Evolutionary conservation across 2,329 filamentous ascomycete genomes (phyloP), one percentile per base, ranked within the genome.

Genomic region (Neofusicoccum kwambonambiense): DNA sequence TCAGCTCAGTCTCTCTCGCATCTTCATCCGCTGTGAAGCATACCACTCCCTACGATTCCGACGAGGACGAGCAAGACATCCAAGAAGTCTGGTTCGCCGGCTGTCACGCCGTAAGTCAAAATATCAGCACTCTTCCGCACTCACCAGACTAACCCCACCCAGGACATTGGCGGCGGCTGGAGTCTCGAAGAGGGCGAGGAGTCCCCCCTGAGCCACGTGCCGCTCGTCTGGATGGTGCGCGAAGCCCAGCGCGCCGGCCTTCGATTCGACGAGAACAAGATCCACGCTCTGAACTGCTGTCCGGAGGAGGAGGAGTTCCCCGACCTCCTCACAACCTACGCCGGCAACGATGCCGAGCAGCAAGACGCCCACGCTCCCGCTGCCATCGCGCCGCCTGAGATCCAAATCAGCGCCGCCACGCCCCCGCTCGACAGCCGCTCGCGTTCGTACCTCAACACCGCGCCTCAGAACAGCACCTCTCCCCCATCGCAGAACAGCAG

Each of bases 21-120:
- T 64, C 62, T 4, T 58, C 42, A 4, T 19, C 31, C 1, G 37
- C 37, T 1, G n/a, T 42, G 15, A 6, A 45, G 2, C 66, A 67
- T 56, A 65, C 72, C 17, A 70, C 69, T 3, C 31, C 31, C 6
- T 68, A 69, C 31, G 71, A 73, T 31, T 72, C 74, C 13, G 76
- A 74, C n/a, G 78, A 80, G 5, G 79, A 80, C 0, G 81, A 83
- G 1, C 90, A 93, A 71, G 90, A 94, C 69, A 89, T 94, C 54
- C 85, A 91, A 66, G 91, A 95, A 71, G 85, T 94, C 0, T 91
- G 89, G 89, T 95, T 95, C 70, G 83, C 90, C 0, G 91, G 91
- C 8, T 88, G 89, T 11, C 91, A 96, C 68, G 91, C 87, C 1
- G 76, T 78, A 68, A 69, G 74, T 71, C 22, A 19, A 19, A 5